These are phyloP conservation scores for Penicillium concentricum DNA, from an alignment of 2,329 filamentous ascomycete species.

Conservation along the genomic window DNA sequence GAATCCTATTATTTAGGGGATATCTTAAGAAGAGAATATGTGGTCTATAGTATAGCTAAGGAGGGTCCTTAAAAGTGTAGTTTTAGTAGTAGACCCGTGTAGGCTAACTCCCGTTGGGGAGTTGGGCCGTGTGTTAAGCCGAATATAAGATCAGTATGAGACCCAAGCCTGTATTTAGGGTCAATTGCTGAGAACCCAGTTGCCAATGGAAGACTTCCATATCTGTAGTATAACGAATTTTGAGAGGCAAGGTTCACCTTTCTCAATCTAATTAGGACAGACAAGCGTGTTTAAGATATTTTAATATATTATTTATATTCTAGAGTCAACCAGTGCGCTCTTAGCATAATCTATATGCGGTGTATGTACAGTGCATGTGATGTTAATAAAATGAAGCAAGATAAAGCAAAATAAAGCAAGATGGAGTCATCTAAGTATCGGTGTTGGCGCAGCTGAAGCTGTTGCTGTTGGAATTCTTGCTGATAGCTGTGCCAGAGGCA, in stretches of 20 bases:
- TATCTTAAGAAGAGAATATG: no score
- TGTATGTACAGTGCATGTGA: slow-evolving; percentile 3
- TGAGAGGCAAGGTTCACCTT: neutral
- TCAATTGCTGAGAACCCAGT: no score
- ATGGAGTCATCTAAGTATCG: slow-evolving; percentile 11
- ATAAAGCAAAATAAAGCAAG: neutral
- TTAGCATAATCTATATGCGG: slow-evolving; percentile 8
- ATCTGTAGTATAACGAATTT: no score
- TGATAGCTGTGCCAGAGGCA: slow-evolving; percentile 25
- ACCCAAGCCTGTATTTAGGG: no score
- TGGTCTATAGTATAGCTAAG: no score
- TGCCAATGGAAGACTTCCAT: no score
- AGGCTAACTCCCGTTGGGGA: no score
- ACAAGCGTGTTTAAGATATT: neutral
- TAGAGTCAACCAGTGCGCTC: slow-evolving; percentile 10
- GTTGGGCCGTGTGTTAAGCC: no score
- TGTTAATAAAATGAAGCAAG: neutral
- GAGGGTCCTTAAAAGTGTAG: no score
- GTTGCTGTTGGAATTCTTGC: slow-evolving; percentile 26
- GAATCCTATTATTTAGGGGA: no score
- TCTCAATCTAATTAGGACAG: neutral
- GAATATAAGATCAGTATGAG: no score
- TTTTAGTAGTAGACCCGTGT: no score
- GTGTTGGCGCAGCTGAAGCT: slow-evolving; percentile 43
- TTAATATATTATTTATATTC: neutral